Conservation (phyloP, 495 filamentous ascomycete species). For the Penicillium verhagenii region DNA sequence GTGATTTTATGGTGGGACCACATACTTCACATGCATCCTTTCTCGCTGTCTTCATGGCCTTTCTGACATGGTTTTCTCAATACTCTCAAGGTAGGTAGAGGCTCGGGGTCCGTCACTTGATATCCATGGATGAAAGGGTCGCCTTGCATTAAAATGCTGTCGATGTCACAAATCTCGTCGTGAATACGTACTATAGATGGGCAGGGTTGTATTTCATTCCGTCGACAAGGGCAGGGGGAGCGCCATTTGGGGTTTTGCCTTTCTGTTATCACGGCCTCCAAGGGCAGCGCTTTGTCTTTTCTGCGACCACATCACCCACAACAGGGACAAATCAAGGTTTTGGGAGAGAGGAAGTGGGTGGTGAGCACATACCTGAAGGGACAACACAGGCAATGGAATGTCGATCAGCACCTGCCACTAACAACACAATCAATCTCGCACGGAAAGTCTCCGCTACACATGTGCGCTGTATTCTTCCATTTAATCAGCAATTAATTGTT, state of each 20-base stretch:
- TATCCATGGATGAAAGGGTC: too few species aligned
- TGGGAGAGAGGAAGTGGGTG: background rate
- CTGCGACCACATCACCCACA: background rate
- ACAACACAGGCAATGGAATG: background rate
- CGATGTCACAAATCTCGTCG: too few species aligned
- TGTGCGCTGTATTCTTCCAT: too few species aligned
- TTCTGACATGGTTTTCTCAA: too few species aligned
- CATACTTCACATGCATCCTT: constrained; percentile 1
- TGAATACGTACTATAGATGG: too few species aligned
- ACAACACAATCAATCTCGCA: background rate
- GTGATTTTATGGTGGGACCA: background rate
- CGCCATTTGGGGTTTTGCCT: background rate
- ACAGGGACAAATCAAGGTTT: background rate
- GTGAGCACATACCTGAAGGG: background rate
- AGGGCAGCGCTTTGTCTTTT: background rate
- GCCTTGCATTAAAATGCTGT: too few species aligned
- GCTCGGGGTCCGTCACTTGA: too few species aligned
- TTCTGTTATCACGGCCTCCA: background rate
- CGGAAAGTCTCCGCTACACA: too few species aligned
- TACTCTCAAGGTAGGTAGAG: too few species aligned
- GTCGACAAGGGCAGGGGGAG: background rate
- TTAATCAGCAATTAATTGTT: too few species aligned
- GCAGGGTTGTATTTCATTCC: too few species aligned
- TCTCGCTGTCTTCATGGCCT: too few species aligned
- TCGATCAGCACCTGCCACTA: background rate